Evolutionary conservation across 805 yeast genomes (phyloP), one percentile per base, ranked within the genome.

Genomic region (Starmera quercuum): DNA sequence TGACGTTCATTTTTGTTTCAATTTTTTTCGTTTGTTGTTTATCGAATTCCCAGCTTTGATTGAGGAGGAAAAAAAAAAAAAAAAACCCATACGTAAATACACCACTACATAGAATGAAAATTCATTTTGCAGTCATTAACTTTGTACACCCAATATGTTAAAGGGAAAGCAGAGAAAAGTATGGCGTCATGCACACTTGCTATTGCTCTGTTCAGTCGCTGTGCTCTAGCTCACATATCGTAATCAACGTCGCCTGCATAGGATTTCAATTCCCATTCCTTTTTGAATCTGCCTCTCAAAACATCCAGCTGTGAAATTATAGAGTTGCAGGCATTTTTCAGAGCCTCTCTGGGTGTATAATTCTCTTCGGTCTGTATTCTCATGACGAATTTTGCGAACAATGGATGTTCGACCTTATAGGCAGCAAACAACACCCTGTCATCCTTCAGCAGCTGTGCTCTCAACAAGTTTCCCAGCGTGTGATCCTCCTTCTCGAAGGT

Each of bases 401-500:
- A 67, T 7, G 99, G 99, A 63, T 92, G 99, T 62, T 92, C 97
- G 29, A 92, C 87, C 58, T 92, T 92, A 68, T 92, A 92, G 23
- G 97, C 98, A 29, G 95, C 97, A 57, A 88, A 92, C 23, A 92
- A 56, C n/a, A 92, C 99, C 45, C 79, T 77, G 32, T 78, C 77
- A 57, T 92, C 97, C 51, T 78, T 78, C 40, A 86, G 69, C 36
- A 92, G 73, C 55, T 90, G 95, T 20, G 88, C 78, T 54, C 95
- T 74, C 39, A 92, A 69, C 48, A 92, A 59, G 57, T 92, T 92
- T 19, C 95, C 98, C 39, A 92, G 68, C 4, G 99, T 92, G 56
- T 92, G 99, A 58, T 92, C 99, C 59, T 92, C 99, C 55, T 95
- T 81, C 59, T 92, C 97, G 47, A 92, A 86, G 41, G 85, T 86